Percentiles rank a stretch among this genome's conserved stretches.
phyloP scores from a whole-genome alignment of 75 land plant species.

The Gnetum montanum region DNA sequence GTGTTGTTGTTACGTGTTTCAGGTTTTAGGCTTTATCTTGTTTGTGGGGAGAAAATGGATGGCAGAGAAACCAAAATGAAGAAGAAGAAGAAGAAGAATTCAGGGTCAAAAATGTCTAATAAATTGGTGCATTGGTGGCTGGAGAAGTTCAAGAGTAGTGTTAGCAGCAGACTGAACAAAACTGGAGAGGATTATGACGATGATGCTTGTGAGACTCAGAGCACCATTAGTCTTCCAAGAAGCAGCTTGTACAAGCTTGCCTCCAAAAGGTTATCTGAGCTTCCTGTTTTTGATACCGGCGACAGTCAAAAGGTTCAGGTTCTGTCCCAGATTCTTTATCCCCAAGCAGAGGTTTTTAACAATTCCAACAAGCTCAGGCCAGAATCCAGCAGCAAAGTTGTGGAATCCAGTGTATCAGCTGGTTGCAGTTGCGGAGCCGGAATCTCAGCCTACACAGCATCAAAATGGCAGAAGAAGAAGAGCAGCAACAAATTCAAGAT shows the following conservation, averaged over 20 bases:
- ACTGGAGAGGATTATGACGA: background rate
- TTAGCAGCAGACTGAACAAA: background rate
- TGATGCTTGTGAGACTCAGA: background rate
- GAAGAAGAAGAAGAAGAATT: slow-evolving; percentile 1
- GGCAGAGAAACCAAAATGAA: no score
- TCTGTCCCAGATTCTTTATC: background rate
- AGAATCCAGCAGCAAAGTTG: background rate
- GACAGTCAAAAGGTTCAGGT: no score
- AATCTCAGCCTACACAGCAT: background rate
- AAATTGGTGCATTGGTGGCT: slow-evolving; percentile 3
- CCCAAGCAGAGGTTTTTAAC: background rate
- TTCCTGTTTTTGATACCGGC: background rate
- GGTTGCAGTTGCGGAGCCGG: background rate
- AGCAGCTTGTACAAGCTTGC: background rate
- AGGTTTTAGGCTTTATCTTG: no score
- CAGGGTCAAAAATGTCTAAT: slow-evolving; percentile 1
- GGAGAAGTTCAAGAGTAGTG: background rate
- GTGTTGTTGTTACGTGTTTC: no score
- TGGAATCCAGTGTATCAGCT: background rate
- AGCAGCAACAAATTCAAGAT: background rate
- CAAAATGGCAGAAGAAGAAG: background rate
- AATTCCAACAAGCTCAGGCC: background rate
- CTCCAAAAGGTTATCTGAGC: background rate
- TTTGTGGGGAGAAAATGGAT: no score
- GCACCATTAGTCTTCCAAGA: background rate